Evolutionary conservation across 352 stramenopile genomes (phyloP), one percentile per base, ranked within the genome.

Genomic region (Phytophthora kernoviae): DNA sequence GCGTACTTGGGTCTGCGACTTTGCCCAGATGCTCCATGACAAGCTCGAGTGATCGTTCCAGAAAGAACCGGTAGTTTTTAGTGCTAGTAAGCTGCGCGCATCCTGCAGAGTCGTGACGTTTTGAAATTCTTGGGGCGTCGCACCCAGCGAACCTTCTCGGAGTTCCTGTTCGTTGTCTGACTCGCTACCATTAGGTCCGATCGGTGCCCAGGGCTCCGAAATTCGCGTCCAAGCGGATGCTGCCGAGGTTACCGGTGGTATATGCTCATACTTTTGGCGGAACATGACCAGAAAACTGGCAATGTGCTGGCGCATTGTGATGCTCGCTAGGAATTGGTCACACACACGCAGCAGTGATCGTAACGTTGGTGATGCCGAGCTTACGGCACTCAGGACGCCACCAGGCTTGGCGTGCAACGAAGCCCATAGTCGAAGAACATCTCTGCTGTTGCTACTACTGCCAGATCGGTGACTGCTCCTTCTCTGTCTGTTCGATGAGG

Each of bases 31-130:
- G 66, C 6, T 79, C 54, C 65, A 90, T 76, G 17, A 87, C 72
- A 1, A 78, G 59, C 17, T 69, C 66, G 15, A 93, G 63, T 8
- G 78, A 74, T 24, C 79, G 71, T 58, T 93, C 84, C 18, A 93
- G 34, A 46, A 89, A 93, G 43, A 89, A 88, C 0, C 84, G 79
- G 54, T 90, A 93, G 48, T 79, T 87, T 58, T 88, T 1, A 93
- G 46, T 1, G 84, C 84, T 10, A 84, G 42, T 26, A 90, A 26
- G 58, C 77, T 83, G 8, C 79, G 73, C 5, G 74, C 68, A 34
- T 90, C 75, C 30, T 84, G 75, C 34, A 83, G 47, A 10, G 51
- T 74, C 7, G 66, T 78, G 24, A 81, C 62, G 18, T 71, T 75
- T 22, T 68, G 55, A 12, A 75, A 43, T 21, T 77, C 68, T n/a